phyloP scores from a whole-genome alignment of 169 alveolate species.

The Cryptosporidium tyzzeri region DNA sequence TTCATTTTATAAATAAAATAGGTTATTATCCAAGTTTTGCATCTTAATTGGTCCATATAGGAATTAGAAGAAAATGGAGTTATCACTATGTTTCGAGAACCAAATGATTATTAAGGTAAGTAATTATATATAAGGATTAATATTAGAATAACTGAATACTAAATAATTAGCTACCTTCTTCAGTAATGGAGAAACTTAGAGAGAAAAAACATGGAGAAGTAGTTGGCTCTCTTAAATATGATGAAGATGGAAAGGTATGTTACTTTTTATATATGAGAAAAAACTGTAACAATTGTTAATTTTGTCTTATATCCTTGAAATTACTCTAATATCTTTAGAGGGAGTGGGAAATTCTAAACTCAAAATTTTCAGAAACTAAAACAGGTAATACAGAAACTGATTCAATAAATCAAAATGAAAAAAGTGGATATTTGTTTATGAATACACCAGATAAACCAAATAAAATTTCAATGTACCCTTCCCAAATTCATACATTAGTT shows the following conservation, averaged over 20 bases:
- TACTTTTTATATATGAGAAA: background rate
- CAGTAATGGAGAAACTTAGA: slow-evolving; percentile 56
- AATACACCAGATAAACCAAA: background rate
- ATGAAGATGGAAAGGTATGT: slow-evolving; percentile 68
- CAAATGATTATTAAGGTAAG: slow-evolving; percentile 65
- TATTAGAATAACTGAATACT: background rate
- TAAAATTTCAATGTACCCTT: slow-evolving; percentile 69
- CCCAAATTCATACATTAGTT: slow-evolving; percentile 32
- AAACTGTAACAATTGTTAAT: background rate
- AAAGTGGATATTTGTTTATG: slow-evolving; percentile 57
- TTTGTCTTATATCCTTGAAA: background rate
- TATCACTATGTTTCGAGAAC: slow-evolving; percentile 46
- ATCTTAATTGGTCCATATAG: background rate
- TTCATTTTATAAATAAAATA: background rate
- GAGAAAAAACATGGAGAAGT: slow-evolving; percentile 24
- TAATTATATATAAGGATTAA: background rate
- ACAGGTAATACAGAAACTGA: slow-evolving; percentile 12
- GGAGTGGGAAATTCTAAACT: slow-evolving; percentile 47
- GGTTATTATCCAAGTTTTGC: background rate
- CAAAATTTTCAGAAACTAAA: slow-evolving; percentile 47
- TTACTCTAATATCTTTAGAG: background rate
- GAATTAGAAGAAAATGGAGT: slow-evolving; percentile 22
- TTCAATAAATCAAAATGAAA: slow-evolving; percentile 3
- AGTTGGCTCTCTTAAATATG: slow-evolving; percentile 22
- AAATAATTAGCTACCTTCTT: slow-evolving; percentile 53